Evolutionary conservation across 768 basidiomycete genomes (phyloP).

Genomic region (Melanogaster broomeanus): DNA sequence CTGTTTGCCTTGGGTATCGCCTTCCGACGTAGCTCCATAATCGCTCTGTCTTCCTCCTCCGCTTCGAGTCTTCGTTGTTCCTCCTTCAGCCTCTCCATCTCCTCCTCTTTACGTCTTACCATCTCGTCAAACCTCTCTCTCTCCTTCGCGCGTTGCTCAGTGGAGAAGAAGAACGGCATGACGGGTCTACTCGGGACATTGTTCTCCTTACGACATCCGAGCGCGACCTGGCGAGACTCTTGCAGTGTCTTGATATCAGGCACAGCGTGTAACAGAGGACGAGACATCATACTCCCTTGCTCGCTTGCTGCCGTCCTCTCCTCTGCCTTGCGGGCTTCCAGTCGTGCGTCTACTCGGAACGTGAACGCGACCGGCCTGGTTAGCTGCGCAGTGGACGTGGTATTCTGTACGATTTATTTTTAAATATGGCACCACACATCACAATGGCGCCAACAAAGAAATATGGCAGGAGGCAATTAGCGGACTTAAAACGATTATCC

Average conservation of each 20-base stretch:
- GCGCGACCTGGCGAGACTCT: slow-evolving; percentile 39
- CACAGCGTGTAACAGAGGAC: slow-evolving; percentile 32
- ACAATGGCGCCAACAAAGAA: slow-evolving; percentile 8
- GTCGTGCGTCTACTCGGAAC: slow-evolving; percentile 51
- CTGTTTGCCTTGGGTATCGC: slow-evolving; percentile 69
- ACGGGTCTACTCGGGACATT: slow-evolving; percentile 39
- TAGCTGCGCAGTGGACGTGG: slow-evolving; percentile 31
- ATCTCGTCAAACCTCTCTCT: slow-evolving; percentile 64
- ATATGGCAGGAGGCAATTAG: slow-evolving; percentile 22
- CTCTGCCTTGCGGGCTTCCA: slow-evolving; percentile 48
- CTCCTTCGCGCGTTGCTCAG: slow-evolving; percentile 59
- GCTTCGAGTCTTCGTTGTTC: slow-evolving; percentile 47
- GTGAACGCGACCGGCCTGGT: slow-evolving; percentile 55
- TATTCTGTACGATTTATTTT: slow-evolving; percentile 18
- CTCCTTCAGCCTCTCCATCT: slow-evolving; percentile 49
- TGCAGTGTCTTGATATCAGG: slow-evolving; percentile 61
- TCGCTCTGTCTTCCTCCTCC: slow-evolving; percentile 59
- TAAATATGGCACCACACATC: slow-evolving; percentile 18
- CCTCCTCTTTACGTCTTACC: slow-evolving; percentile 57
- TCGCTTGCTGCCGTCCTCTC: slow-evolving; percentile 28
- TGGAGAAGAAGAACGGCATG: slow-evolving; percentile 46
- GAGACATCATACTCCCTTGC: slow-evolving; percentile 19
- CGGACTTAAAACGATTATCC: slow-evolving; percentile 20
- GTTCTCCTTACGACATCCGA: slow-evolving; percentile 47
- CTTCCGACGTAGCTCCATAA: slow-evolving; percentile 60